Base-by-base conservation (phyloP, 768 basidiomycete species). In the Hypsizygus marmoreus region DNA sequence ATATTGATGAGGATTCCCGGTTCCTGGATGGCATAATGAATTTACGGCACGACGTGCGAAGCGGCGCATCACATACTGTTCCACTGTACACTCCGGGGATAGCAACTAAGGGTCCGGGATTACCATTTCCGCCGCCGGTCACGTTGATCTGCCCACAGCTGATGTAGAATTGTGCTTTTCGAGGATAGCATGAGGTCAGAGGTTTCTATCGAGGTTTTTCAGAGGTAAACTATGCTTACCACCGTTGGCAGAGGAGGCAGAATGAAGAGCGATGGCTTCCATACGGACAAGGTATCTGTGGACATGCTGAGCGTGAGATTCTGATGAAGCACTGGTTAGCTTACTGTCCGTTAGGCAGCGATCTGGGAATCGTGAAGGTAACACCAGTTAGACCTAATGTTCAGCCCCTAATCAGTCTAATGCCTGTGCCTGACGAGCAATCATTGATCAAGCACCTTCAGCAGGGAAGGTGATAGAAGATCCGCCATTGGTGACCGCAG, bases 401-500 rank as follows among this genome's bases (percentile, higher is more conserved):
- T 25, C 2, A 40, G 14, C 30, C 1, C 2, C 23, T 12, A 2
- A 3, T 13, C 13, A 17, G 11, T 20, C 26, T 50, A 22, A 36
- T 28, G 37, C 56, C 55, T 28, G 20, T 34, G 4, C 7, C n/a
- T 32, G 2, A 12, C 4, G n/a, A 14, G 16, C 40, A n/a, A n/a
- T n/a, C n/a, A n/a, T 36, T 44, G 37, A 33, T 44, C 13, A 25
- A 36, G 1, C 33, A 68, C 69, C 61, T 33, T 64, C 48, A 14
- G 66, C 65, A 31, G 73, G 74, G 57, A 62, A 75, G 16, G 56
- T 56, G 50, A 73, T 75, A 19, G 63, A 63, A 13, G 30, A 52
- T 28, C 72, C 69, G 30, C 72, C 71, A 55, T 75, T 53, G 9
- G 73, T 74, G 16, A 68, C 64, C 8, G 72, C 71, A 12, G 64